These are phyloP conservation scores for Botrytis porri DNA, from an alignment of 2,329 filamentous ascomycete genomes.

Conservation along the genomic window DNA sequence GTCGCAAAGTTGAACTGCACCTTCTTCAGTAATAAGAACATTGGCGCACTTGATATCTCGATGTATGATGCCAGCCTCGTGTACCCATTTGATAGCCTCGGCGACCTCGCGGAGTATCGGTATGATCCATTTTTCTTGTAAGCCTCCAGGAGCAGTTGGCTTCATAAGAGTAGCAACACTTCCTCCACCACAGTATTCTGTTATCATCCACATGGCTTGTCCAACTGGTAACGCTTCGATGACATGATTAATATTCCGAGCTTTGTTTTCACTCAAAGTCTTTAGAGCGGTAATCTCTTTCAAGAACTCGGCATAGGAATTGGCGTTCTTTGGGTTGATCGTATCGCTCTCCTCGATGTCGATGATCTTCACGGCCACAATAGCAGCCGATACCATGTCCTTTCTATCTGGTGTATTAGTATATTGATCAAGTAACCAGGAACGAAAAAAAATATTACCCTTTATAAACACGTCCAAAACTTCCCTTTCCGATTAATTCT, in stretches of 20 bases:
- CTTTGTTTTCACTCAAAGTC: constrained; percentile 68
- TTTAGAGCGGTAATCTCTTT: constrained; percentile 69
- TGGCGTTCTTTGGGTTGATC: constrained; percentile 60
- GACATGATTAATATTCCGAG: constrained; percentile 77
- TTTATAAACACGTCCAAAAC: constrained; percentile 73
- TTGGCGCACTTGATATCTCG: constrained; percentile 76
- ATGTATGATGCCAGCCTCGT: constrained; percentile 66
- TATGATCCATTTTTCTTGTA: constrained; percentile 70
- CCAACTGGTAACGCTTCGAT: constrained; percentile 76
- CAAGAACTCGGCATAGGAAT: constrained; percentile 67
- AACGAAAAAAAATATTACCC: constrained; percentile 37
- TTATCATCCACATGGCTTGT: constrained; percentile 83
- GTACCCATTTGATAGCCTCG: constrained; percentile 65
- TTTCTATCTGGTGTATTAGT: constrained; percentile 28
- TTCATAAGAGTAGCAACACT: constrained; percentile 74
- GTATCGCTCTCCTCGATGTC: constrained; percentile 77
- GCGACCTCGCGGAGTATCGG: constrained; percentile 65
- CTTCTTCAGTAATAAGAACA: constrained; percentile 73
- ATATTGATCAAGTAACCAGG: not conserved
- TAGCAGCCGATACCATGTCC: constrained; percentile 40
- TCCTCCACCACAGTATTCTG: constrained; percentile 80
- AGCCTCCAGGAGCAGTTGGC: constrained; percentile 60
- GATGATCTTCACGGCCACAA: constrained; percentile 79
- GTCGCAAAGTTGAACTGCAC: constrained; percentile 76
- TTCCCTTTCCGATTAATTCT: constrained; percentile 73